Conservation (phyloP, 148 eudicot genomes). For the Spergularia marina region DNA sequence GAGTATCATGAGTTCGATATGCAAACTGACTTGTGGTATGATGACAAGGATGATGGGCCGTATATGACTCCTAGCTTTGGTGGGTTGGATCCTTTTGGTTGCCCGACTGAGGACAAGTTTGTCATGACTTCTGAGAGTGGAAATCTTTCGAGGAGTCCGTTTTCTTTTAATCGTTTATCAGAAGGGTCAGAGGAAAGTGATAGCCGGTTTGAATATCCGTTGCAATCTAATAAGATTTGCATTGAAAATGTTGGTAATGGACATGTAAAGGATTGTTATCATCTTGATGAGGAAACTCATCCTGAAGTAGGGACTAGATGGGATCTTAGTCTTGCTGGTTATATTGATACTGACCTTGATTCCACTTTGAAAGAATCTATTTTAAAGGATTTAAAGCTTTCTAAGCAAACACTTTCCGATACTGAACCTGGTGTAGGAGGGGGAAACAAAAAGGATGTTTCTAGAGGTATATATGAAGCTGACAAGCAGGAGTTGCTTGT, state of each 20-base stretch:
- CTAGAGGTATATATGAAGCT: constrained; percentile 27
- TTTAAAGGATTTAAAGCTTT: constrained; percentile 13
- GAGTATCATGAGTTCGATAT: constrained; percentile 91
- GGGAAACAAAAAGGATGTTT: constrained; percentile 11
- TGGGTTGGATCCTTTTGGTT: constrained; percentile 46
- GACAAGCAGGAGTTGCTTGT: constrained; percentile 34
- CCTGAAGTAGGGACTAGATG: constrained; percentile 23
- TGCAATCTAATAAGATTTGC: constrained; percentile 33
- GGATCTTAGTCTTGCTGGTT: constrained; percentile 23
- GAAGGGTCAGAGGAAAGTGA: constrained; percentile 38
- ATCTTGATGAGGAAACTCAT: constrained; percentile 28
- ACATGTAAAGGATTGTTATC: constrained; percentile 38
- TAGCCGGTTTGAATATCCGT: constrained; percentile 32
- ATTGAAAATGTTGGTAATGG: constrained; percentile 30
- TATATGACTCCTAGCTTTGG: constrained; percentile 55
- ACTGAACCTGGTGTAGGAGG: constrained; percentile 9
- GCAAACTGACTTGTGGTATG: constrained; percentile 84
- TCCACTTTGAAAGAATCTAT: constrained; percentile 32
- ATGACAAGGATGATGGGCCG: constrained; percentile 77
- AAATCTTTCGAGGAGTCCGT: constrained; percentile 32
- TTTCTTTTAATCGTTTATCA: constrained; percentile 32
- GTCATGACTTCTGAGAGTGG: constrained; percentile 54
- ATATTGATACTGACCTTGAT: constrained; percentile 18
- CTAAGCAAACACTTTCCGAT: constrained; percentile 19
- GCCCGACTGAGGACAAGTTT: constrained; percentile 86